phyloP scores from a whole-genome alignment of 2,329 filamentous ascomycete genomes.

The Colletotrichum falcatum region DNA sequence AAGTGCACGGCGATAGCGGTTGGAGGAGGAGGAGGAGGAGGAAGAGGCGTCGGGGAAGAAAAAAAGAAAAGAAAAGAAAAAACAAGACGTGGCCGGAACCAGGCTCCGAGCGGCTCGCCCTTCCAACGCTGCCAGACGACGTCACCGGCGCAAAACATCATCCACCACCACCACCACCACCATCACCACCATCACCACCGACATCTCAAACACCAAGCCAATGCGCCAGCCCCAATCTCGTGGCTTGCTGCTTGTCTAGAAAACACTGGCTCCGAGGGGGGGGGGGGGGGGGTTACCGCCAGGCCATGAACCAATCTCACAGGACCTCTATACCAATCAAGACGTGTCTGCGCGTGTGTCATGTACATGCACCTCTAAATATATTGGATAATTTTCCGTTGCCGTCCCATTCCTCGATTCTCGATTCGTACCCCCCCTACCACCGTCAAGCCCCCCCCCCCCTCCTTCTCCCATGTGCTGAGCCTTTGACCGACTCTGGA shows the following conservation, averaged over 20 bases:
- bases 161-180: background rate
- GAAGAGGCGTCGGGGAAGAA: background rate
- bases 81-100: background rate
- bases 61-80: background rate
- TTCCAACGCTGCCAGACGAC: background rate
- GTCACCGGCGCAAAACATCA: background rate
- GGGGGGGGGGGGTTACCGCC: background rate
- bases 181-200: background rate
- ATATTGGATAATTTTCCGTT: background rate
- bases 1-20: background rate
- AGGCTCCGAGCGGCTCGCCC: background rate
- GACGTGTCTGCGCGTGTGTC: too few relatives aligned
- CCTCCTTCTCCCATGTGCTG: background rate
- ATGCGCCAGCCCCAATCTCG: background rate
- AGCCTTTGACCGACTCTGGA: background rate
- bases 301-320: background rate
- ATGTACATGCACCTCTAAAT: background rate
- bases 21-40: background rate
- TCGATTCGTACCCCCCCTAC: background rate
- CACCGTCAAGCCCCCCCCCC: background rate
- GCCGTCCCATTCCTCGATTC: background rate
- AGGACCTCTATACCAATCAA: background rate
- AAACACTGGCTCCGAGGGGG: background rate
- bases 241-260: conserved; percentile 1
- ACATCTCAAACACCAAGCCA: background rate